Base-by-base conservation (phyloP, 2,329 filamentous ascomycete species). In the Aureobasidium sp. region DNA sequence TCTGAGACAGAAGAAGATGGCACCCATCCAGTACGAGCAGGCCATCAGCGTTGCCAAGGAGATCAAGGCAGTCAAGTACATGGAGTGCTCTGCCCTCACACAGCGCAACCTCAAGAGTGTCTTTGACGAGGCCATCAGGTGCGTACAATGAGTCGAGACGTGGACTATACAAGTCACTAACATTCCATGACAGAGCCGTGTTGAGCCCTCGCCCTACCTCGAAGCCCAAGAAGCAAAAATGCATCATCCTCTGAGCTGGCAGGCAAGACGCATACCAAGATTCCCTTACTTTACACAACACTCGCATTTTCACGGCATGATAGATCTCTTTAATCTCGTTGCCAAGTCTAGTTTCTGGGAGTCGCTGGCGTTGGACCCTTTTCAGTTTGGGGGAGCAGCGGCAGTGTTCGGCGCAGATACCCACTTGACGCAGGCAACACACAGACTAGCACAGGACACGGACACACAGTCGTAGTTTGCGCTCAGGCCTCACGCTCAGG, bases 91-190 rank as follows among this genome's bases (percentile, higher is more conserved):
- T 58, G 94, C 94, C 52, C 81, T 99, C 68, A 99, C 94, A 41
- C 94, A 97, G 81, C 84, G 93, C 72, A 97, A 97, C 76, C 78
- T 99, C 70, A 99, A 99, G 87, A 96, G 91, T 71, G 94, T 99
- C 53, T 99, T 99, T 73, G 94, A 99, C 73, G 93, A 97, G 78
- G 94, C 94, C 37, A 99, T 99, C 73, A 88, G 94, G 94, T 97
- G 79, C 70, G 87, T 78, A 42, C 52, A 49, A 14, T 47, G 17
- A 36, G 39, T 39, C 6, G 2, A n/a, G 15, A 49, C 22, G 12
- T 31, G n/a, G 3, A 25, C 6, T 8, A 39, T 15, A 6, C 5
- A 49, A 44, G 36, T 51, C 25, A 53, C 45, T 64, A 55, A 62
- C 45, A 44, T 58, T 62, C 65, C 64, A 51, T 64, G 22, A 14